Conservation (phyloP, 2,329 filamentous ascomycete genomes). For the Fusarium sp. region DNA sequence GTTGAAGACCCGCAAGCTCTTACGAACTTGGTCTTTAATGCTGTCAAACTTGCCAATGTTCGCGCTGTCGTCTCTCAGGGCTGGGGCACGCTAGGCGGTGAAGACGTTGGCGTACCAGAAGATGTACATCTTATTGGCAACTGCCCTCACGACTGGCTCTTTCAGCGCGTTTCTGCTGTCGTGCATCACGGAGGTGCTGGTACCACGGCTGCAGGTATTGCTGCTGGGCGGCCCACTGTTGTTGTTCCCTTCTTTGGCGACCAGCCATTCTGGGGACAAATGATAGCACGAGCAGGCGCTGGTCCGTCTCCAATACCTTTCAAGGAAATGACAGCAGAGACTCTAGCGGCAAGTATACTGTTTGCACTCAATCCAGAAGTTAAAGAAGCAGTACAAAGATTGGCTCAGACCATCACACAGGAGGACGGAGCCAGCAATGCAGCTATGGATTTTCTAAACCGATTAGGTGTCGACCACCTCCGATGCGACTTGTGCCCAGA, state of each 20-base stretch:
- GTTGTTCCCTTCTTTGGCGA: conserved; percentile 76
- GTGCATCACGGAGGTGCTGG: conserved; percentile 75
- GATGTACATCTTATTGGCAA: conserved; percentile 71
- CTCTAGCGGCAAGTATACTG: conserved; percentile 64
- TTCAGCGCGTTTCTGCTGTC: conserved; percentile 68
- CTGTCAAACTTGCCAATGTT: conserved; percentile 66
- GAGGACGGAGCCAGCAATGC: conserved; percentile 68
- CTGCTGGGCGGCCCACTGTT: conserved; percentile 70
- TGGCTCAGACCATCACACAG: conserved; percentile 64
- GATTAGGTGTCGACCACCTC: conserved; percentile 65
- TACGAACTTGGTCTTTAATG: conserved; percentile 69
- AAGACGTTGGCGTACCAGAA: conserved; percentile 55
- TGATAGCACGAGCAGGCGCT: conserved; percentile 71
- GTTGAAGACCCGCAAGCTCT: conserved; percentile 70
- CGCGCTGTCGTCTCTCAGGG: conserved; percentile 72
- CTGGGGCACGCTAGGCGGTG: conserved; percentile 70
- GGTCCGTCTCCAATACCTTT: conserved; percentile 69
- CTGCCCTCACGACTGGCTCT: conserved; percentile 75
- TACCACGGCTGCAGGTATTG: conserved; percentile 73
- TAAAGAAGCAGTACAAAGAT: conserved; percentile 51
- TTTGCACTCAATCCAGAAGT: conserved; percentile 65
- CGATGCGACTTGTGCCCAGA: conserved; percentile 70
- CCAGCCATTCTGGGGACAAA: conserved; percentile 75
- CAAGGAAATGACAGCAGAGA: conserved; percentile 68
- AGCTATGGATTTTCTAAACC: conserved; percentile 65